Base-by-base conservation (phyloP, 805 yeast genomes). In the Saccharomycopsis fibuligera region DNA sequence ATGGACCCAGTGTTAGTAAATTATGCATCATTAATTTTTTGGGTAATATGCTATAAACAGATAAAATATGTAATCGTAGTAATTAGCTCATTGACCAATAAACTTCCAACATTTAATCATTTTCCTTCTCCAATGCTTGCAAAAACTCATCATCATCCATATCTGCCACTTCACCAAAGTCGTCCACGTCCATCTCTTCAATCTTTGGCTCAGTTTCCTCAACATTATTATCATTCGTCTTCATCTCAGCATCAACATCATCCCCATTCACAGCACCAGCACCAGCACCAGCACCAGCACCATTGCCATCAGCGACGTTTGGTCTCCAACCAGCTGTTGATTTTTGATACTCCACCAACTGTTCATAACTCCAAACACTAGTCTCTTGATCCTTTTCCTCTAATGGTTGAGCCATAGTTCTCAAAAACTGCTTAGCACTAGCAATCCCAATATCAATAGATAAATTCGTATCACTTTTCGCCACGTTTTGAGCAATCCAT, bases 391-490 rank as follows among this genome's bases (percentile, higher is more conserved):
- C 97, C 54, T 83, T 81, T 1, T 86, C 84, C 61, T 89, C 80
- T 0, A 86, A 72, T 0, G 98, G 98, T 64, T 93, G 99, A 0
- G 99, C 98, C 77, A 90, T 79, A 1, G 89, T 83, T 58, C 98
- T 72, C 62, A 93, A 70, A 61, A 93, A 93, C 66, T 88, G 90
- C 64, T 87, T 90, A 1, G 98, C 96, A 49, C 85, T 81, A 0
- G 98, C 95, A 47, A 93, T 74, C 0, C 98, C 97, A 96, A 93
- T 91, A 67, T 93, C 99, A 0, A 97, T 93, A 0, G 97, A 88
- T 45, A 91, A 68, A 59, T 90, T 91, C 1, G 85, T 76, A 61
- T 95, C 98, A 0, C 96, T 90, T 63, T 93, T 98, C 12, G 83
- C 70, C 44, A 93, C 72, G 1, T 90, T 97, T 62, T 93, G 98